These are phyloP conservation scores for Tulasnella sp. DNA, from an alignment of 768 basidiomycete genomes.

Conservation along the genomic window DNA sequence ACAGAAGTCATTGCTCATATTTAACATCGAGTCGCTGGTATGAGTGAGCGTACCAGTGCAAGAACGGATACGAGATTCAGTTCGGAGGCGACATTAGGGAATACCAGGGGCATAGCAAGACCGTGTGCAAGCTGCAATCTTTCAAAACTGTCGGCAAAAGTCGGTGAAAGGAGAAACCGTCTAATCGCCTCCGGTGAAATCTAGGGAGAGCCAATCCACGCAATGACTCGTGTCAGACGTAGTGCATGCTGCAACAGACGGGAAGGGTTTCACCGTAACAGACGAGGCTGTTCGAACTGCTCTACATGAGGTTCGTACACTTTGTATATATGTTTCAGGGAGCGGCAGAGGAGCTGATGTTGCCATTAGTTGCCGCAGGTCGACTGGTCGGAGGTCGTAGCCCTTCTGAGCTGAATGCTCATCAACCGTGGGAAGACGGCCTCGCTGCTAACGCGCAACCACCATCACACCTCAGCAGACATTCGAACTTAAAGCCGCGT, in stretches of 20 bases:
- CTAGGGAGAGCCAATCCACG: slow-evolving; percentile 26
- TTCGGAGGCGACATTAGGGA: slow-evolving; percentile 59
- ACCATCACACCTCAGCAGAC: no score
- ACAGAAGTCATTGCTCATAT: background rate
- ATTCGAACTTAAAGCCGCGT: no score
- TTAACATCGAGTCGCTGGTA: background rate
- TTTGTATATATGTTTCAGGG: background rate
- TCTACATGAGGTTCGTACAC: background rate
- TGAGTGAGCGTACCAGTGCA: slow-evolving; percentile 31
- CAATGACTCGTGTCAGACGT: background rate
- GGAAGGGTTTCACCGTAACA: background rate
- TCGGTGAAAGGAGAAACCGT: slow-evolving; percentile 49
- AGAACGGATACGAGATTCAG: slow-evolving; percentile 72
- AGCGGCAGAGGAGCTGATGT: background rate
- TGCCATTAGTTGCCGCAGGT: background rate
- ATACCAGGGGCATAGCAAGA: slow-evolving; percentile 65
- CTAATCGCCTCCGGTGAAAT: slow-evolving; percentile 46
- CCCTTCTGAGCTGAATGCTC: background rate
- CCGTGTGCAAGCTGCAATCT: slow-evolving; percentile 45
- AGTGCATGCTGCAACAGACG: background rate
- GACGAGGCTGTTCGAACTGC: background rate
- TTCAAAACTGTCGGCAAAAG: slow-evolving; percentile 50
- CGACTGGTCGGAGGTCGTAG: background rate
- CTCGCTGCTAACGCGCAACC: no score
- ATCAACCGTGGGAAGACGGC: no score